Base-by-base conservation (phyloP, 2,329 filamentous ascomycete species). In the Alternaria conjuncta region DNA sequence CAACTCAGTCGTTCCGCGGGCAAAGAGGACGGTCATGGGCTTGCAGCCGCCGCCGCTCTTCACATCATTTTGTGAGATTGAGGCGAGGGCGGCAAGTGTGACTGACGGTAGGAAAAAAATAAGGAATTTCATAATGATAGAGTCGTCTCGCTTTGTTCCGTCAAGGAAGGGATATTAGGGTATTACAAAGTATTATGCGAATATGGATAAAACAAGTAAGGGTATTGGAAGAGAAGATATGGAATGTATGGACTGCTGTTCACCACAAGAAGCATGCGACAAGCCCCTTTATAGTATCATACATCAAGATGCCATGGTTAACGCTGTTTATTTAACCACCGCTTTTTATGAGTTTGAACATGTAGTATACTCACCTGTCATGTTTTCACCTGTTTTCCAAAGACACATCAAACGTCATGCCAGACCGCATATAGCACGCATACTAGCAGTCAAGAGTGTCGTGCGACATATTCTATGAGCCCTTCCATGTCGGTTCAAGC, bases 11-110 rank as follows among this genome's bases (percentile, higher is more conserved):
- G 86, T 87, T 9, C 86, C 86, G 18, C 86, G 83, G n/a, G 86
- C 86, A 67, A 86, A 88, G 68, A 88, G 83, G 55, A 88, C 75
- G 8, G 85, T 87, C 64, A 86, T 80, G 30, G 79, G 71, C 32
- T 82, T 82, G 75, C 84, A 85, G 49, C 58, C 69, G n/a, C 68
- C 62, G 47, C 71, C 69, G 45, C 68, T 69, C 18, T 61, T 73
- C 41, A 78, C 63, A 51, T 78, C 76, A 55, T 75, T 75, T 47
- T 76, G 70, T 0, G 68, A 72, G 11, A 32, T 58, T 23, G 66
- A 71, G 15, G 56, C 68, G n/a, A 77, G 67, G 28, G 68, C 71
- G 10, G 71, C 68, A 8, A 65, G 61, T 18, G 63, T 54, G 15
- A 70, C 43, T 12, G 68, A 58, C 1, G 63, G 44, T 5, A 70